Evolutionary conservation across 169 alveolate genomes (phyloP).

Genomic region (Plasmodium berghei): DNA sequence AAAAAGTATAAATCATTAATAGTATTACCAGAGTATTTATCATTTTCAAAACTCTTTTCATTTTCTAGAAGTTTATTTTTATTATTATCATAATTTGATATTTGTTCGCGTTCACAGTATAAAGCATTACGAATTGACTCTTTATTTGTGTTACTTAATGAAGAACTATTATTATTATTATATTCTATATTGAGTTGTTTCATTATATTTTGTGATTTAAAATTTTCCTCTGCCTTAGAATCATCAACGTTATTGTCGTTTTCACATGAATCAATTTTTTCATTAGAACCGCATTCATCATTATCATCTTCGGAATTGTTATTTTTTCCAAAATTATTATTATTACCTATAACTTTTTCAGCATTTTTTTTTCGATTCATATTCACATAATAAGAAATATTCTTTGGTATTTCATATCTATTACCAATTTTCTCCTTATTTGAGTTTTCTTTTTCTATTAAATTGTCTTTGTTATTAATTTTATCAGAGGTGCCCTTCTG

Average conservation of each 20-base stretch:
- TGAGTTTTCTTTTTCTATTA: background rate
- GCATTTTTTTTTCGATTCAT: slow-evolving; percentile 44
- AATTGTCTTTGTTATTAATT: background rate
- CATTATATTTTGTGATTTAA: too few species aligned
- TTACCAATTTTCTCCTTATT: slow-evolving; percentile 28
- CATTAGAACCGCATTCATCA: background rate
- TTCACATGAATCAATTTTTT: background rate
- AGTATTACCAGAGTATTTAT: background rate
- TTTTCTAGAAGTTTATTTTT: too few species aligned
- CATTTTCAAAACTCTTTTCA: background rate
- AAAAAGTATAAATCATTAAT: slow-evolving; percentile 1
- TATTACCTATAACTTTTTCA: background rate
- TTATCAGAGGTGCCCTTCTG: background rate
- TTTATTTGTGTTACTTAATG: too few species aligned
- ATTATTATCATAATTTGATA: too few species aligned
- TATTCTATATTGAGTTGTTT: too few species aligned
- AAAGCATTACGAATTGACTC: too few species aligned
- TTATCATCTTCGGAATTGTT: background rate
- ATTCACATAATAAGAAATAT: slow-evolving; percentile 66
- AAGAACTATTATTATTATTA: too few species aligned
- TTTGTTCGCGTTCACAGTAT: too few species aligned
- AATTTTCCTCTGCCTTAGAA: too few species aligned
- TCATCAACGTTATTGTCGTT: background rate
- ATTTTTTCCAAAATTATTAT: background rate
- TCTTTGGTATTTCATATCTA: slow-evolving; percentile 75